phyloP scores from a whole-genome alignment of 1,139 yeast genomes.

The Wickerhamomyces sp. region DNA sequence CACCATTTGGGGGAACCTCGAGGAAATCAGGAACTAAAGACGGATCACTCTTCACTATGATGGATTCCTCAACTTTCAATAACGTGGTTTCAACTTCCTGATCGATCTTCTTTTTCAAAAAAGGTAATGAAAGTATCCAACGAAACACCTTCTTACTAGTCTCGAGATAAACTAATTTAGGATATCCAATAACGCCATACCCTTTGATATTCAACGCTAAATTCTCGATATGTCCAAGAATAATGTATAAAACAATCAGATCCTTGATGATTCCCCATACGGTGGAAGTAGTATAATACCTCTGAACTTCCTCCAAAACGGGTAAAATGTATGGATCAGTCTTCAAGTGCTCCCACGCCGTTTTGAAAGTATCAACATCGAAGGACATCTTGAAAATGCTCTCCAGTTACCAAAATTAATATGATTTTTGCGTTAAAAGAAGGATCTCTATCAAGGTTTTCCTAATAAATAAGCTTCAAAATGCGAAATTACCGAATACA shows the following conservation, averaged over 20 bases:
- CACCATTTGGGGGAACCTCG: slow-evolving; percentile 54
- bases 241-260: not conserved
- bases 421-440: too few species aligned
- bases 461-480: too few species aligned
- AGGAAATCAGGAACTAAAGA: slow-evolving; percentile 39
- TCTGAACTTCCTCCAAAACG: not conserved
- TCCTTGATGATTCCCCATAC: not conserved
- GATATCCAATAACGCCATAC: slow-evolving; percentile 6
- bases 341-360: not conserved
- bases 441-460: too few species aligned
- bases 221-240: not conserved
- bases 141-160: slow-evolving; percentile 27
- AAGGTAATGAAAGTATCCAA: slow-evolving; percentile 45
- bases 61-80: slow-evolving; percentile 43
- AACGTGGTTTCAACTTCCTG: slow-evolving; percentile 49
- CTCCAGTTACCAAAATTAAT: too few species aligned
- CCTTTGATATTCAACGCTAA: slow-evolving; percentile 2
- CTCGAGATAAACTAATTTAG: slow-evolving; percentile 8
- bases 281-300: not conserved
- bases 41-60: slow-evolving; percentile 45
- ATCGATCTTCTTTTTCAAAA: slow-evolving; percentile 51
- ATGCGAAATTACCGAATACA: too few species aligned
- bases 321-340: too few species aligned
- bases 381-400: too few species aligned
- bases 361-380: too few species aligned